Evolutionary conservation across 306 rosid genomes (phyloP).

Genomic region (Vachellia pachyceras): DNA sequence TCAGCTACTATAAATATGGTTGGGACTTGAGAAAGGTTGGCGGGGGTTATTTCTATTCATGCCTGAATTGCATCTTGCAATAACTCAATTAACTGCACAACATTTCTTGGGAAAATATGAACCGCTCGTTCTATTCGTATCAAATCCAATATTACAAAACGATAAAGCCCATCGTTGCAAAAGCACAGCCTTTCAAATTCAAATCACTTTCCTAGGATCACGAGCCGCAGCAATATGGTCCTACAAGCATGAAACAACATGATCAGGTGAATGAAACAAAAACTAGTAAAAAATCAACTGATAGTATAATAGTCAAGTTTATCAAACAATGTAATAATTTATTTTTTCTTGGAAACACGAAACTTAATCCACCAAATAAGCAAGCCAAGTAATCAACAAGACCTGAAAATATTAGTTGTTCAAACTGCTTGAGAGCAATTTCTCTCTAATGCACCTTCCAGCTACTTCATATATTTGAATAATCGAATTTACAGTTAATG

Average conservation of each 20-base stretch:
- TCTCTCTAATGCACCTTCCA: background rate
- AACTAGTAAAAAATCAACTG: background rate
- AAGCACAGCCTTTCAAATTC: slow-evolving; percentile 40
- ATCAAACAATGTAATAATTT: background rate
- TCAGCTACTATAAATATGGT: background rate
- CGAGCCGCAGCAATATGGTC: slow-evolving; percentile 88
- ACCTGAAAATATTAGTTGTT: slow-evolving; percentile 15
- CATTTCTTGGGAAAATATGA: slow-evolving; percentile 17
- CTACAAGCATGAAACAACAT: slow-evolving; percentile 55
- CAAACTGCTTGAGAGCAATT: background rate
- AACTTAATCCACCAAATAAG: background rate
- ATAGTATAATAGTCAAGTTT: slow-evolving; percentile 10
- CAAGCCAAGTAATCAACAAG: background rate
- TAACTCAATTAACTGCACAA: slow-evolving; percentile 1
- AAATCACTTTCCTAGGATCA: slow-evolving; percentile 78
- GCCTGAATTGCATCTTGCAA: slow-evolving; percentile 4
- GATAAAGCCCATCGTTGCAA: slow-evolving; percentile 26
- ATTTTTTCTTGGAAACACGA: background rate
- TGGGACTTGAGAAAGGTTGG: too few relatives aligned
- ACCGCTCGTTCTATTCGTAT: slow-evolving; percentile 36
- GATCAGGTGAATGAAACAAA: slow-evolving; percentile 34
- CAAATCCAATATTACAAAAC: slow-evolving; percentile 34
- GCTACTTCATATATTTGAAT: background rate
- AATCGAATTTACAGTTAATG: background rate
- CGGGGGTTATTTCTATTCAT: background rate